Evolutionary conservation across 2,329 filamentous ascomycete species (phyloP).

Genomic region (Aspergillus fijiensis): DNA sequence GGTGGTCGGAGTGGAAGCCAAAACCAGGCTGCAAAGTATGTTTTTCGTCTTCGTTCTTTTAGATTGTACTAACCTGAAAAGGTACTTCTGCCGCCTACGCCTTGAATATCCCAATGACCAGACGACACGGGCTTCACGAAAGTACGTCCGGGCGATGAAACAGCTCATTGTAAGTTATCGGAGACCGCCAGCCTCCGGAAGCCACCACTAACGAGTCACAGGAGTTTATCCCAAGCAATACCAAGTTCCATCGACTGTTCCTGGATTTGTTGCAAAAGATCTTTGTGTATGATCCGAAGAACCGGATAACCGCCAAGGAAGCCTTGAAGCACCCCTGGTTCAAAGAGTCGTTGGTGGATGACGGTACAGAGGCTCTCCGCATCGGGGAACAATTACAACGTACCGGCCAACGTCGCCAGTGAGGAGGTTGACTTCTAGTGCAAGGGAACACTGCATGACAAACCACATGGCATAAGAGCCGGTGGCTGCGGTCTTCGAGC

Average conservation of each 20-base stretch:
- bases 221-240: conserved; percentile 63
- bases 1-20: conserved; percentile 48
- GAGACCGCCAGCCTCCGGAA: too few relatives aligned
- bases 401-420: conserved; percentile 23
- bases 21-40: conserved; percentile 59
- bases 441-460: background rate
- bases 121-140: conserved; percentile 62
- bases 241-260: conserved; percentile 61
- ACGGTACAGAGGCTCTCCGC: conserved; percentile 63
- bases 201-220: conserved; percentile 35
- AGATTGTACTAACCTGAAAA: conserved; percentile 36
- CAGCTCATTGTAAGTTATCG: conserved; percentile 52
- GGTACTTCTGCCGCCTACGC: conserved; percentile 57
- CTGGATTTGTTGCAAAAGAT: conserved; percentile 62
- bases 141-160: conserved; percentile 70
- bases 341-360: conserved; percentile 62
- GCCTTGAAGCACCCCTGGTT: conserved; percentile 68
- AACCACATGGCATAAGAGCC: conserved; percentile 10
- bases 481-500: conserved; percentile 6
- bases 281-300: conserved; percentile 66
- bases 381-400: conserved; percentile 51
- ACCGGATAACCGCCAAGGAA: conserved; percentile 63
- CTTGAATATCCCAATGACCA: conserved; percentile 64
- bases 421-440: background rate
- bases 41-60: conserved; percentile 21